Evolutionary conservation across 2,329 filamentous ascomycete genomes (phyloP).

Genomic region (Aspergillus brunneoviolaceus): DNA sequence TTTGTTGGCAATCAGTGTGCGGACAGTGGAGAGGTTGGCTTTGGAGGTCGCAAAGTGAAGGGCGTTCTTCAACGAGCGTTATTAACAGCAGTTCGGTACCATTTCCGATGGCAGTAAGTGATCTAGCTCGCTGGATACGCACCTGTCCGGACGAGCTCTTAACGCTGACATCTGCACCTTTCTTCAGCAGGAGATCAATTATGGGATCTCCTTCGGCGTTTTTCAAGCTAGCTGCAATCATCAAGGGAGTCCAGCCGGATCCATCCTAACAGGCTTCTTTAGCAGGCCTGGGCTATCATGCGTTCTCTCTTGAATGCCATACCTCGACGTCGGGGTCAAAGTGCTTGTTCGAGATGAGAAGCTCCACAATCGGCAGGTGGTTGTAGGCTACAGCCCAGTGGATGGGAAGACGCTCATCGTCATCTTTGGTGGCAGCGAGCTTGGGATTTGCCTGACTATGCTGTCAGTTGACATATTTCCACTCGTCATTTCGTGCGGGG

Average conservation of each 20-base stretch:
- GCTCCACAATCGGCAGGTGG: conserved; percentile 68
- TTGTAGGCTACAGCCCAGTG: conserved; percentile 94
- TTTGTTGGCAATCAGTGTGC: conserved; percentile 70
- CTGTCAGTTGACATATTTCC: background rate
- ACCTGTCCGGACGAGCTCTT: conserved; percentile 47
- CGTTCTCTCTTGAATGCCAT: background rate
- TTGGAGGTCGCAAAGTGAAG: conserved; percentile 93
- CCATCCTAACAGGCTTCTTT: conserved; percentile 39
- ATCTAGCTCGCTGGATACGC: conserved; percentile 1
- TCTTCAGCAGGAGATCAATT: conserved; percentile 46
- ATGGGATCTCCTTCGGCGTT: conserved; percentile 47
- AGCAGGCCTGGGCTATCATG: background rate
- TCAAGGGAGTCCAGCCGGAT: conserved; percentile 52
- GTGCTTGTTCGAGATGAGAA: conserved; percentile 67
- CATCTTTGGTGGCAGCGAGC: conserved; percentile 70
- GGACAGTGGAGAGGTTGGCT: conserved; percentile 77
- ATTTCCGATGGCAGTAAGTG: background rate
- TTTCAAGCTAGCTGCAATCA: conserved; percentile 51
- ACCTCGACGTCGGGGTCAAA: conserved; percentile 86
- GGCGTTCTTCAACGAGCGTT: conserved; percentile 60
- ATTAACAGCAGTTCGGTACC: background rate
- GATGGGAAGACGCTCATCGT: conserved; percentile 83
- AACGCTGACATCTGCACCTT: conserved; percentile 48
- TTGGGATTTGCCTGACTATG: conserved; percentile 69
- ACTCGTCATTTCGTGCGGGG: conserved; percentile 23